Conservation (phyloP, 2,329 filamentous ascomycete species). For the Emmonsia crescens region DNA sequence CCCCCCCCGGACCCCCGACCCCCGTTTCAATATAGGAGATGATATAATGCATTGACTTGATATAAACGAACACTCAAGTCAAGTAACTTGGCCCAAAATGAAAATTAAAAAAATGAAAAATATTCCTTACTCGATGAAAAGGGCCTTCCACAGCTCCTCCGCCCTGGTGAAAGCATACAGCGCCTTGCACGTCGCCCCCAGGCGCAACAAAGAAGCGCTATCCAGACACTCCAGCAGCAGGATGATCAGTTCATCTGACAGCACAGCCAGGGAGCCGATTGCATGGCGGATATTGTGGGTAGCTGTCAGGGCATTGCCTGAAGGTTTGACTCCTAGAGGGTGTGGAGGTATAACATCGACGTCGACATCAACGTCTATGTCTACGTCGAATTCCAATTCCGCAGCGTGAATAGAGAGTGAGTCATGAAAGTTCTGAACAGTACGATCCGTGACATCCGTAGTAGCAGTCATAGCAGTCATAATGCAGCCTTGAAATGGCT, state of each 20-base stretch:
- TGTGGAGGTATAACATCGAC: conserved; percentile 60
- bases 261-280: conserved; percentile 52
- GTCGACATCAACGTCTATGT: conserved; percentile 4
- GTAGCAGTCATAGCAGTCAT: neutral
- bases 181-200: conserved; percentile 73
- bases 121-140: conserved; percentile 69
- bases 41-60: neutral
- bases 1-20: no score
- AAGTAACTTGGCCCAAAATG: neutral
- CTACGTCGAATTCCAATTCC: no score
- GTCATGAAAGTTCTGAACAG: neutral
- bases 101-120: neutral
- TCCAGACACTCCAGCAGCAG: conserved; percentile 67
- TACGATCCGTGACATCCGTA: neutral
- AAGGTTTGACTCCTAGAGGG: conserved; percentile 73
- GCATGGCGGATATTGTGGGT: conserved; percentile 54
- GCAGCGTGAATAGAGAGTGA: neutral
- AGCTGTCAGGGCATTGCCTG: conserved; percentile 68
- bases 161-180: conserved; percentile 73
- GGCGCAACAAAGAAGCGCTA: conserved; percentile 45
- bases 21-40: neutral
- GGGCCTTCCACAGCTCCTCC: conserved; percentile 80
- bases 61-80: neutral
- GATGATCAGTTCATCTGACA: conserved; percentile 74
- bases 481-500: neutral